phyloP scores from a whole-genome alignment of 768 basidiomycete genomes.

The Auriscalpium orientale region DNA sequence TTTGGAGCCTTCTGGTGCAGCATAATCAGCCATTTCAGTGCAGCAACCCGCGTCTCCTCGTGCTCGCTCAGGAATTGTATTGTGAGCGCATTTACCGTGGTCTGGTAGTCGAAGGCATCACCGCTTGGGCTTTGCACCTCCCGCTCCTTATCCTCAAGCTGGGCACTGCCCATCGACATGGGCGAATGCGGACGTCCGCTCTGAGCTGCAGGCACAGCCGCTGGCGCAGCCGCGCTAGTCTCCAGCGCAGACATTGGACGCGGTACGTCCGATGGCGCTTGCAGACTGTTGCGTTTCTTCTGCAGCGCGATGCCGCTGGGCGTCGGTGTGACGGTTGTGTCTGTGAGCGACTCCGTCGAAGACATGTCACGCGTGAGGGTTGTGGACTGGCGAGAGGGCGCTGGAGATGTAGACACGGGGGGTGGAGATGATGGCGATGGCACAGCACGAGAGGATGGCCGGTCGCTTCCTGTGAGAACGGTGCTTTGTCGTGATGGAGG shows the following conservation, averaged over 20 bases:
- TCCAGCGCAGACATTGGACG: constrained; percentile 1
- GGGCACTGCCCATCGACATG: constrained; percentile 1
- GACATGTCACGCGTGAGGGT: constrained; percentile 36
- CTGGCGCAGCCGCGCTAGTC: not conserved
- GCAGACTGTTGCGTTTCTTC: constrained; percentile 10
- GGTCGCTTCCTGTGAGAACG: constrained; percentile 14
- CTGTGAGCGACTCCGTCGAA: constrained; percentile 37
- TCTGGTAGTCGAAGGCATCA: constrained; percentile 86
- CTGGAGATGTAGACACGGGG: constrained; percentile 32
- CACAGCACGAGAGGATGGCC: constrained; percentile 22
- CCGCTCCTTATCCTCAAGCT: not conserved
- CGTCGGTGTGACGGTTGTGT: constrained; percentile 20
- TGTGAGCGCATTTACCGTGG: constrained; percentile 87
- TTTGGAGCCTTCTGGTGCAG: constrained; percentile 95
- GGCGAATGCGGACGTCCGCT: not conserved
- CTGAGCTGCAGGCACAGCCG: not conserved
- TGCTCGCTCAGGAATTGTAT: constrained; percentile 94
- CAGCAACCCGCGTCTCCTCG: constrained; percentile 92
- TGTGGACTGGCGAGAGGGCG: constrained; percentile 44
- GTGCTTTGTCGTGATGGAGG: constrained; percentile 26
- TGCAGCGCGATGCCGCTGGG: constrained; percentile 16
- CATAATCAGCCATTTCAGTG: constrained; percentile 97
- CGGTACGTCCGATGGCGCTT: not conserved
- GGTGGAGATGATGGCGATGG: constrained; percentile 48
- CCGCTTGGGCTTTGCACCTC: constrained; percentile 24